A percentile compares a stretch with the other conserved stretches of the same genome.
Evolutionary conservation across 495 filamentous ascomycete genomes (phyloP).

Genomic region (Xylaria palmicola): DNA sequence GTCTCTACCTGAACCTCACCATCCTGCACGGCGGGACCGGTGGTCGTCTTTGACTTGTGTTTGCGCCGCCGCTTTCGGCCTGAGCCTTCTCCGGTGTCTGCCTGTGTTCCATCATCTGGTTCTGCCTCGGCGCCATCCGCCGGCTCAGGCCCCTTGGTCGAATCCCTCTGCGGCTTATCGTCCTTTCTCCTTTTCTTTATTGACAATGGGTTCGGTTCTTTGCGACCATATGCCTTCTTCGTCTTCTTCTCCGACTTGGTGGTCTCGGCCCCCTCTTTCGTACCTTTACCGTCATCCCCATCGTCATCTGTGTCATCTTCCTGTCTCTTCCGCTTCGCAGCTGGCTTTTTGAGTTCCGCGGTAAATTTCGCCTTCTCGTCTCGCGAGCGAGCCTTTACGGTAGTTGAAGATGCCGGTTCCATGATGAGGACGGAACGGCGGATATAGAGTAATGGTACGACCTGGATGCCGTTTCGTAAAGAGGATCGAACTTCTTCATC

Average conservation of each 20-base stretch:
- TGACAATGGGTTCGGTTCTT: constrained; percentile 86
- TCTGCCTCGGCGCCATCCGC: constrained; percentile 18
- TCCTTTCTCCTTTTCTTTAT: constrained; percentile 84
- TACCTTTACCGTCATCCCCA: constrained; percentile 24
- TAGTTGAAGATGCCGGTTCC: constrained; percentile 74
- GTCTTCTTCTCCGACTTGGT: constrained; percentile 48
- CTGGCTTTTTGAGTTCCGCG: constrained; percentile 59
- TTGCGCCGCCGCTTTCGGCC: constrained; percentile 50
- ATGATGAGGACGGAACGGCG: constrained; percentile 78
- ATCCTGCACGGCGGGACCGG: constrained; percentile 12
- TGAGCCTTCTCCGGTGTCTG: constrained; percentile 18
- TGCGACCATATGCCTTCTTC: constrained; percentile 65
- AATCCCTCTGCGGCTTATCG: constrained; percentile 25
- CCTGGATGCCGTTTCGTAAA: constrained; percentile 58
- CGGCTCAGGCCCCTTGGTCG: constrained; percentile 14
- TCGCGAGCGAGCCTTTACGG: constrained; percentile 59
- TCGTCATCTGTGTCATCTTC: constrained; percentile 41
- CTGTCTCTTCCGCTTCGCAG: constrained; percentile 54
- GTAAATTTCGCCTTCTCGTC: constrained; percentile 77
- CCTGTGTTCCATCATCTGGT: not conserved
- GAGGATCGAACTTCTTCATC: constrained; percentile 54
- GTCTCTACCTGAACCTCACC: constrained; percentile 10
- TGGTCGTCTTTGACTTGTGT: constrained; percentile 31
- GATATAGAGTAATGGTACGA: constrained; percentile 75
- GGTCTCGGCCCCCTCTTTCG: constrained; percentile 23